phyloP scores from a whole-genome alignment of 768 basidiomycete species.

The Suillus subalutaceus region DNA sequence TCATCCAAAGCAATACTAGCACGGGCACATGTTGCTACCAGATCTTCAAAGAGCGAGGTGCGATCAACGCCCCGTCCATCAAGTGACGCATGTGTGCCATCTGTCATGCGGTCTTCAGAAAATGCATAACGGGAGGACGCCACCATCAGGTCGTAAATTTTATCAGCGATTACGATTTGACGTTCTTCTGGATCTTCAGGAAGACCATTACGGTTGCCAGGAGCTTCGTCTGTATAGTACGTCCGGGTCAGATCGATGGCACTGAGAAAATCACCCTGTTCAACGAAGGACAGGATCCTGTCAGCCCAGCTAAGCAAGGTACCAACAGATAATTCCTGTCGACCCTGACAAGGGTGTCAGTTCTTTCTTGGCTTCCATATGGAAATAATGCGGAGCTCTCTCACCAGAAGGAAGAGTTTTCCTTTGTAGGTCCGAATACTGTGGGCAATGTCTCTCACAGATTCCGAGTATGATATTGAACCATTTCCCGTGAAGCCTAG shows the following conservation, averaged over 20 bases:
- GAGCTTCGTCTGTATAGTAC: constrained; percentile 79
- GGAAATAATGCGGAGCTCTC: constrained; percentile 39
- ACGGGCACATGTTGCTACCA: constrained; percentile 75
- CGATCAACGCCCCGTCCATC: constrained; percentile 93
- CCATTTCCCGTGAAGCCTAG: constrained; percentile 49
- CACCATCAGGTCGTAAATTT: constrained; percentile 79
- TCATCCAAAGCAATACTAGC: constrained; percentile 83
- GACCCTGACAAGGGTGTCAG: constrained; percentile 47
- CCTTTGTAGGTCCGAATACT: constrained; percentile 86
- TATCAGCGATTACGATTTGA: constrained; percentile 67
- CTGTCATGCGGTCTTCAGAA: constrained; percentile 92
- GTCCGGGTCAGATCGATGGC: constrained; percentile 86
- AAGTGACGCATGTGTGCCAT: constrained; percentile 78
- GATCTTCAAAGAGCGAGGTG: constrained; percentile 84
- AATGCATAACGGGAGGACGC: constrained; percentile 91
- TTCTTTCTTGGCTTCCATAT: neutral
- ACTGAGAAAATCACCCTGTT: constrained; percentile 83
- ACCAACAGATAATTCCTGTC: constrained; percentile 73
- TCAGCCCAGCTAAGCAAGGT: constrained; percentile 95
- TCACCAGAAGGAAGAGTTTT: constrained; percentile 87
- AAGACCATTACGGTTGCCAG: constrained; percentile 87
- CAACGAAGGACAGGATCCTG: constrained; percentile 79
- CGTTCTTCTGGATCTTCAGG: constrained; percentile 67
- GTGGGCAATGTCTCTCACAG: constrained; percentile 58
- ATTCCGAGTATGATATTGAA: constrained; percentile 49